Conservation (phyloP, 345 rosid genomes). For the Geranium brycei region DNA sequence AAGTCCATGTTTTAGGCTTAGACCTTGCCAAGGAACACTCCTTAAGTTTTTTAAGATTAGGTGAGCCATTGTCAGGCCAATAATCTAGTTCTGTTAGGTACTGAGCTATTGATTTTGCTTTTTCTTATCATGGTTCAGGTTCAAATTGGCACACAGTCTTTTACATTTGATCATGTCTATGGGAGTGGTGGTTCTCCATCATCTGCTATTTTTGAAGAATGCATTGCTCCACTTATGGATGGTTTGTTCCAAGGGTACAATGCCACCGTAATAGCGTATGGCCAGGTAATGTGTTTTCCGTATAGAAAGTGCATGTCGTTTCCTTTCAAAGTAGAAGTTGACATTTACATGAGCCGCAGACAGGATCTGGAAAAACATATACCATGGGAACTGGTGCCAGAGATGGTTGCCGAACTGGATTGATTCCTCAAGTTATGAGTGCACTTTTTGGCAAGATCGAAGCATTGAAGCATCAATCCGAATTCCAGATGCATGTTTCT, state of each 20-base stretch:
- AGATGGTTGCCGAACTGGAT: constrained; percentile 44
- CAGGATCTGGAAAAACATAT: constrained; percentile 79
- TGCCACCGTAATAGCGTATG: constrained; percentile 81
- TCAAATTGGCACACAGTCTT: constrained; percentile 63
- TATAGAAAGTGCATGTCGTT: background rate
- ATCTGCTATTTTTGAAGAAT: constrained; percentile 54
- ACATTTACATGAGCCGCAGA: constrained; percentile 31
- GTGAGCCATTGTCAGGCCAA: background rate
- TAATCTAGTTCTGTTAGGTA: background rate
- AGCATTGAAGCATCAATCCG: constrained; percentile 36
- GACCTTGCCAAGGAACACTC: too few relatives aligned
- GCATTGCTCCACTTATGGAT: constrained; percentile 59
- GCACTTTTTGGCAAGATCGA: constrained; percentile 51
- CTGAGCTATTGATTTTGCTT: background rate
- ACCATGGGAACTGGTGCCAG: constrained; percentile 77
- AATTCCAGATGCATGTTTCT: constrained; percentile 65
- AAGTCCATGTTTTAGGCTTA: too few relatives aligned
- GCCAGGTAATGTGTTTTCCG: constrained; percentile 41
- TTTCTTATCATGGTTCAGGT: constrained; percentile 36
- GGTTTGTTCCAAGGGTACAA: constrained; percentile 75
- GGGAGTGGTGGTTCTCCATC: constrained; percentile 48
- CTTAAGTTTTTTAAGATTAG: background rate
- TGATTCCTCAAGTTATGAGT: constrained; percentile 70
- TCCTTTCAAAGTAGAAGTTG: constrained; percentile 7
- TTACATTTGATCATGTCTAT: constrained; percentile 75